A percentile compares a stretch with the other conserved stretches of the same genome.
phyloP scores from a whole-genome alignment of 139 green algal genomes.

The Ostreobium quekettii region DNA sequence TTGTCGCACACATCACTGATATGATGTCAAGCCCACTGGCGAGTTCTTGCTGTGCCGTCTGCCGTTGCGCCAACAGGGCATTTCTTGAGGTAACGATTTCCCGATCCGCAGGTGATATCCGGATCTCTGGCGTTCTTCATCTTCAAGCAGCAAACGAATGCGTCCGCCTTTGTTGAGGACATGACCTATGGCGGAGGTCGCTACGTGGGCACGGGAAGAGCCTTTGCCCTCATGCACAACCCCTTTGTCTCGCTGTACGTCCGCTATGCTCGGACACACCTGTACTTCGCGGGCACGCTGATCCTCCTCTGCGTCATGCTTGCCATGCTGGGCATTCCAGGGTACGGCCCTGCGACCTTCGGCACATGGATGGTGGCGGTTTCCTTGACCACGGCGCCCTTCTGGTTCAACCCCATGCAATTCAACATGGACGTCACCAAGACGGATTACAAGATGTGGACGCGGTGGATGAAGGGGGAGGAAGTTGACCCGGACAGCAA shows the following conservation, averaged over 20 bases:
- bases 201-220: conserved; percentile 78
- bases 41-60: too few relatives aligned
- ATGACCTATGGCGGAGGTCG: conserved; percentile 54
- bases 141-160: conserved; percentile 56
- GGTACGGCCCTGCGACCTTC: conserved; percentile 44
- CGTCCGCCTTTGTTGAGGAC: conserved; percentile 50
- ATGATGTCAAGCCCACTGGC: too few relatives aligned
- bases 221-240: conserved; percentile 66
- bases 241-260: conserved; percentile 44
- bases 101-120: conserved; percentile 27
- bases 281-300: conserved; percentile 61
- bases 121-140: conserved; percentile 62
- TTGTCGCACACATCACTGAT: too few relatives aligned
- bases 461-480: conserved; percentile 19
- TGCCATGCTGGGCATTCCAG: conserved; percentile 26
- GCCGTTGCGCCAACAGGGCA: too few relatives aligned
- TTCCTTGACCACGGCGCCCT: conserved; percentile 53
- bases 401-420: conserved; percentile 69
- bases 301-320: conserved; percentile 45
- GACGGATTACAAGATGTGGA: conserved; percentile 14
- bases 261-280: conserved; percentile 51
- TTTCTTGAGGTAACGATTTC: too few relatives aligned
- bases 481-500: conserved; percentile 31
- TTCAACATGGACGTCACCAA: conserved; percentile 31
- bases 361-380: conserved; percentile 56